Evolutionary conservation across 768 basidiomycete species (phyloP).

Genomic region (Tylopilus balloui): DNA sequence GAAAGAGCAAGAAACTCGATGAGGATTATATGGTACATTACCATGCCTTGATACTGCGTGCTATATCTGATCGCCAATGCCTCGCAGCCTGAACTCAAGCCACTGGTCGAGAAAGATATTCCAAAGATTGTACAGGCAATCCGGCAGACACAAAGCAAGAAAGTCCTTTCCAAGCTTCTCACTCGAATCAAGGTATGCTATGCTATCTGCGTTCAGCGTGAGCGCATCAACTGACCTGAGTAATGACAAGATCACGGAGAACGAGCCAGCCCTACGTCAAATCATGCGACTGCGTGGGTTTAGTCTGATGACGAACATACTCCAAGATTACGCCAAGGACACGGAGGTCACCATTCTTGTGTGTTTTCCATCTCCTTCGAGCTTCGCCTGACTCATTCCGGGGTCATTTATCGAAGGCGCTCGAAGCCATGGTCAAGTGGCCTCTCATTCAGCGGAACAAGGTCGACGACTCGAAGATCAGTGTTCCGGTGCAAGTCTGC

Average conservation of each 20-base stretch:
- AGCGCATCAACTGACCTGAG: background rate
- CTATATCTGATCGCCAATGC: background rate
- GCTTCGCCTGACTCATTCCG: background rate
- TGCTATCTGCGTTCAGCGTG: background rate
- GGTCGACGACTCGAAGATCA: conserved; percentile 78
- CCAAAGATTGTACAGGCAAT: conserved; percentile 91
- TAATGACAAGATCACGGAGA: conserved; percentile 69
- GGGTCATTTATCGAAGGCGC: conserved; percentile 37
- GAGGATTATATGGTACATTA: conserved; percentile 81
- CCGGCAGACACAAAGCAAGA: conserved; percentile 79
- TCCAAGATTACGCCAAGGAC: conserved; percentile 73
- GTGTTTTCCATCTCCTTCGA: conserved; percentile 24
- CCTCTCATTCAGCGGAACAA: conserved; percentile 85
- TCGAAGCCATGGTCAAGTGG: conserved; percentile 73
- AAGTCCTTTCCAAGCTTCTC: conserved; percentile 78
- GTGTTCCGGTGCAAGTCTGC: conserved; percentile 55
- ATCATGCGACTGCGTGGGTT: conserved; percentile 92
- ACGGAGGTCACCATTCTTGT: conserved; percentile 68
- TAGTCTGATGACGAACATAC: conserved; percentile 83
- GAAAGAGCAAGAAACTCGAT: conserved; percentile 87
- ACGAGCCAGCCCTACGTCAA: conserved; percentile 70
- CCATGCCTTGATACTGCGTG: background rate
- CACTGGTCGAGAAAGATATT: conserved; percentile 73
- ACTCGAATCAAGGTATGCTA: conserved; percentile 73
- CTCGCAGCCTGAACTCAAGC: conserved; percentile 67